Evolutionary conservation across 2,329 filamentous ascomycete genomes (phyloP), one percentile per base, ranked within the genome.

Genomic region (Madurella fahalii): DNA sequence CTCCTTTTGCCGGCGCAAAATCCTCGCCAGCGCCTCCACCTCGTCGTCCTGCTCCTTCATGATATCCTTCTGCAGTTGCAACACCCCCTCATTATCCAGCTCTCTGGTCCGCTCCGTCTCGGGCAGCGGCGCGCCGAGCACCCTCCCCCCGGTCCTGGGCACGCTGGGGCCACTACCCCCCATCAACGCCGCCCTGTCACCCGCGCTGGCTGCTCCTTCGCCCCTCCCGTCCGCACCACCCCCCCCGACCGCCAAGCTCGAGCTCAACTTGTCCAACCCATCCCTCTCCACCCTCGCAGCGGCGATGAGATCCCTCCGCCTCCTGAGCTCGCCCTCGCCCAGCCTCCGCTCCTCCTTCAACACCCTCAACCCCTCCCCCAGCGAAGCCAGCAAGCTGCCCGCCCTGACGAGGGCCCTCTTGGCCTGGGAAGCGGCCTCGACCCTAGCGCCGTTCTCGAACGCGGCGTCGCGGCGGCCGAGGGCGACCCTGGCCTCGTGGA

Each of bases 21-120:
- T 85, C 60, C 82, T 83, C 1, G 81, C 78, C 52, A 94, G 72
- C 62, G 83, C 77, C 16, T 87, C 79, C 2, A 94, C 80, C 62
- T 89, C 85, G 63, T 85, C 69, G 61, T 94, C 89, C 65, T 95
- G 89, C 60, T 88, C 83, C 50, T 77, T 67, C 77, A 93, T 89
- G 68, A 89, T 82, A 65, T 88, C 79, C 63, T 83, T 77, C 69
- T 94, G 89, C 57, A 94, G 71, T 68, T 87, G 81, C 58, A 92
- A 64, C 16, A 94, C 84, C 0, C 87, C 89, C 4, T 78, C 70
- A 63, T 94, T 94, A 66, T 90, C 89, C 51, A 90, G 71, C 68
- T 93, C 88, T 12, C 89, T 74, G 42, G 89, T 93, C 58, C 83
- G 81, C 54, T 89, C 85, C 15, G 87, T 92, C 71, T 95, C 89